Conservation (phyloP, 805 yeast genomes). For the Metschnikowia picachoensis region DNA sequence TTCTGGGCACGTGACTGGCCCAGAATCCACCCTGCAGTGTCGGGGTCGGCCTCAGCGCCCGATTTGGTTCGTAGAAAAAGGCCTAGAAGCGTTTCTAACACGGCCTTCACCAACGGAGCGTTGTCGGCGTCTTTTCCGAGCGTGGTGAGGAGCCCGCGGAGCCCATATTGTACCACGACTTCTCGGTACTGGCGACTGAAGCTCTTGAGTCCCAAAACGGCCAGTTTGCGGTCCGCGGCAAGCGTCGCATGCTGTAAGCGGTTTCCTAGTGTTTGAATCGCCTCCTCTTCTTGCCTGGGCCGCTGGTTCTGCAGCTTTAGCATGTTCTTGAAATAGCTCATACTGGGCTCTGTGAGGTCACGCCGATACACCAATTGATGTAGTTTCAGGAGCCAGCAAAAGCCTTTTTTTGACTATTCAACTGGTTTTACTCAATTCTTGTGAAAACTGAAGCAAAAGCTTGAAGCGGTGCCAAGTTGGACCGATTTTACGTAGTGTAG, state of each 20-base stretch:
- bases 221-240: conserved; percentile 84
- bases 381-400: too few relatives aligned
- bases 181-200: conserved; percentile 88
- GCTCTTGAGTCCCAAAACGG: conserved; percentile 83
- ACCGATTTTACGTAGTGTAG: too few relatives aligned
- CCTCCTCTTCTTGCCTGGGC: conserved; percentile 62
- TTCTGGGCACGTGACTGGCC: conserved; percentile 69
- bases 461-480: too few relatives aligned
- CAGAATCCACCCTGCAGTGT: conserved; percentile 67
- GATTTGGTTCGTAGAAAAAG: conserved; percentile 68
- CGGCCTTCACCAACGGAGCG: conserved; percentile 67
- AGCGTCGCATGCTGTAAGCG: conserved; percentile 77
- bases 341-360: background rate
- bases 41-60: conserved; percentile 45
- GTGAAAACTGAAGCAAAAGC: too few relatives aligned
- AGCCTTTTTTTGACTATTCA: too few relatives aligned
- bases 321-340: conserved; percentile 38
- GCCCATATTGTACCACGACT: conserved; percentile 81
- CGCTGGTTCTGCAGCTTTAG: conserved; percentile 30
- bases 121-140: conserved; percentile 66
- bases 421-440: too few relatives aligned
- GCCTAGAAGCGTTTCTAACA: conserved; percentile 80
- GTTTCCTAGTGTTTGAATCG: conserved; percentile 86
- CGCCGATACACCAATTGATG: background rate
- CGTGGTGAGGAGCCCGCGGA: conserved; percentile 66